A percentile compares a stretch with the other conserved stretches of the same genome.
These are phyloP conservation scores for Vaucheria bursata DNA, from an alignment of 352 stramenopile genomes.

Conservation along the genomic window DNA sequence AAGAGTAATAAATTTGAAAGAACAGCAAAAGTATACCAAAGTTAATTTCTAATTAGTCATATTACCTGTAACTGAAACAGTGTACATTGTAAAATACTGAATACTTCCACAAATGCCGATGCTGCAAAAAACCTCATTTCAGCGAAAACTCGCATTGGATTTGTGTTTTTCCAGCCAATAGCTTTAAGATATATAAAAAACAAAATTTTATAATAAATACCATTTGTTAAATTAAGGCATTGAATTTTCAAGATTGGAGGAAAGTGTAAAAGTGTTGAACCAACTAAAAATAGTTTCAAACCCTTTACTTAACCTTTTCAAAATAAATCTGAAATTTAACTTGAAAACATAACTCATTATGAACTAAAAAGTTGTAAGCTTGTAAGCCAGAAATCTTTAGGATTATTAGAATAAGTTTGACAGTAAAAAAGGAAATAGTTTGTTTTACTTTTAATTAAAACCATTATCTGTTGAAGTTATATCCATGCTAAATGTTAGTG, in stretches of 20 bases:
- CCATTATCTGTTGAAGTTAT: too few relatives aligned
- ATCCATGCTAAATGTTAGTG: neutral
- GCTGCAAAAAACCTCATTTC: neutral
- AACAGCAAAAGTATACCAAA: too few relatives aligned
- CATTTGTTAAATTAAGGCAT: neutral
- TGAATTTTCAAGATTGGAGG: neutral
- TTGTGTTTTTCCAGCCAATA: neutral
- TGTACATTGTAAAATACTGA: slow-evolving; percentile 2
- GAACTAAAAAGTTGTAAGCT: too few relatives aligned
- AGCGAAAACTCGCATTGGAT: neutral
- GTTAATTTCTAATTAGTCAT: too few relatives aligned
- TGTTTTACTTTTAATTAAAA: too few relatives aligned
- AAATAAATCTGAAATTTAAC: neutral
- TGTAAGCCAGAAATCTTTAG: neutral
- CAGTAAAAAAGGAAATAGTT: too few relatives aligned
- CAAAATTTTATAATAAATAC: neutral
- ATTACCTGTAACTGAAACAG: too few relatives aligned
- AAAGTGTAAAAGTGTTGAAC: neutral
- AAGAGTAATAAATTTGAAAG: too few relatives aligned
- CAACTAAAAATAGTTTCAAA: neutral
- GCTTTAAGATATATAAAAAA: neutral
- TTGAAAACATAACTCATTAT: too few relatives aligned
- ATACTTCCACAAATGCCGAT: slow-evolving; percentile 1
- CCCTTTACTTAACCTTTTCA: neutral
- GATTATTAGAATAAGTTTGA: too few relatives aligned